Conservation (phyloP, 257 asterid species). For the Solanum pinnatisectum region DNA sequence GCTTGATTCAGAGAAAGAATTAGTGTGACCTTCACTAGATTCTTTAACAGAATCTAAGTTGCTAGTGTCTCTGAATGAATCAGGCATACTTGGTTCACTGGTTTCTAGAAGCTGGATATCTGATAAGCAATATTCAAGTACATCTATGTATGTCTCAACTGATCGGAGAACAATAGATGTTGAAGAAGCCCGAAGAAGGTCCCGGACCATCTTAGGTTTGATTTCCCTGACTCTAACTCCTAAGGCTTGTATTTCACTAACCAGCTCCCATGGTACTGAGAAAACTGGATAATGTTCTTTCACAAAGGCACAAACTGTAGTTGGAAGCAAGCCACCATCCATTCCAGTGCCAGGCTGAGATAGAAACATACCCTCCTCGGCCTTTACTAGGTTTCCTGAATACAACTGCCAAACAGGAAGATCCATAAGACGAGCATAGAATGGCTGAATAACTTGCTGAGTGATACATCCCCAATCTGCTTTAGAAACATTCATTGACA, state of each 20-base stretch:
- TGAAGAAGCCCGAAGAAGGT: slow-evolving; percentile 76
- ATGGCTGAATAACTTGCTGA: slow-evolving; percentile 73
- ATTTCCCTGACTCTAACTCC: slow-evolving; percentile 75
- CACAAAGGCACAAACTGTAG: slow-evolving; percentile 84
- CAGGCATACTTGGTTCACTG: slow-evolving; percentile 25
- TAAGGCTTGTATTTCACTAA: slow-evolving; percentile 79
- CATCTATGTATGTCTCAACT: slow-evolving; percentile 67
- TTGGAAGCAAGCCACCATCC: slow-evolving; percentile 72
- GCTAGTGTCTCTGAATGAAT: slow-evolving; percentile 16
- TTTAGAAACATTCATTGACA: slow-evolving; percentile 25
- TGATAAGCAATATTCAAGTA: slow-evolving; percentile 89
- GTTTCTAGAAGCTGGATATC: slow-evolving; percentile 55
- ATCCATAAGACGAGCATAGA: slow-evolving; percentile 65
- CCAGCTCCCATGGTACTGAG: slow-evolving; percentile 95
- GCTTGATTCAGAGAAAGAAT: slow-evolving; percentile 28
- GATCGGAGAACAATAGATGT: slow-evolving; percentile 54
- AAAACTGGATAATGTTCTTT: slow-evolving; percentile 97
- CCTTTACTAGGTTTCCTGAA: slow-evolving; percentile 85
- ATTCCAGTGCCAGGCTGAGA: slow-evolving; percentile 83
- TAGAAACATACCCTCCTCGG: slow-evolving; percentile 95
- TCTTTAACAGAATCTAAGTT: slow-evolving; percentile 26
- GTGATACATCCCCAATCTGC: slow-evolving; percentile 74
- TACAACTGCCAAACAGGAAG: slow-evolving; percentile 91
- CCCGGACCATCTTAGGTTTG: slow-evolving; percentile 91
- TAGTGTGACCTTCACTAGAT: slow-evolving; percentile 21